Evolutionary conservation across 192 early-diverging fungal species (phyloP).

Genomic region (Coemansia sp.): DNA sequence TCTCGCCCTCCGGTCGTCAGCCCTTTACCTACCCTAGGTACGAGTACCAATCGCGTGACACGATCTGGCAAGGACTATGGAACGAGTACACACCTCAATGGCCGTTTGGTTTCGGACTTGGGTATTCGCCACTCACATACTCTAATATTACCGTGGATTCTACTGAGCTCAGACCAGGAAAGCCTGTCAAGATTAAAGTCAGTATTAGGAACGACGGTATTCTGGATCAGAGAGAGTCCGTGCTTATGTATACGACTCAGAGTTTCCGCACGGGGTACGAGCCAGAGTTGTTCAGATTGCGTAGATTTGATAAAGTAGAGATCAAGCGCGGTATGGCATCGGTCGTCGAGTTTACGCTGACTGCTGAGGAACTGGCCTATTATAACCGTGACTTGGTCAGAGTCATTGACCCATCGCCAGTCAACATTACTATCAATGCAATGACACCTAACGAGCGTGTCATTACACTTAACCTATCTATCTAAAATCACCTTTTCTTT

Average conservation of each 20-base stretch:
- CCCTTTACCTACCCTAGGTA: conserved; percentile 64
- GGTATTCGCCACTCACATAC: conserved; percentile 58
- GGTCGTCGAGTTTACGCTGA: conserved; percentile 31
- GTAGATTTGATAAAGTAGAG: conserved; percentile 56
- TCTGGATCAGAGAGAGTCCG: conserved; percentile 54
- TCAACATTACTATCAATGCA: conserved; percentile 48
- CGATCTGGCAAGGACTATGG: conserved; percentile 46
- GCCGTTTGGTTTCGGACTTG: conserved; percentile 61
- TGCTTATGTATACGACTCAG: conserved; percentile 62
- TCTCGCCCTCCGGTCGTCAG: conserved; percentile 62
- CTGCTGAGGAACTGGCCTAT: conserved; percentile 46
- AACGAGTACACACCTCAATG: conserved; percentile 60
- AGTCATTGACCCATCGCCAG: conserved; percentile 32
- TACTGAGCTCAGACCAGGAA: conserved; percentile 7
- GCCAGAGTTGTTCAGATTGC: conserved; percentile 60
- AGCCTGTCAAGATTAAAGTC: conserved; percentile 35
- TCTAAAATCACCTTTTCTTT: not conserved
- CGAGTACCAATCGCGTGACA: conserved; percentile 42
- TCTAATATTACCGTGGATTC: conserved; percentile 35
- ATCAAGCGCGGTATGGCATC: conserved; percentile 17
- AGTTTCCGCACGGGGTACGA: conserved; percentile 57
- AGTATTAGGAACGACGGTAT: conserved; percentile 52
- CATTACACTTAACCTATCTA: conserved; percentile 16
- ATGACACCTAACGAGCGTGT: conserved; percentile 35
- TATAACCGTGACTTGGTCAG: conserved; percentile 24